Evolutionary conservation across 306 rosid species (phyloP), one percentile per base, ranked within the genome.

Genomic region (Prosopis cineraria): DNA sequence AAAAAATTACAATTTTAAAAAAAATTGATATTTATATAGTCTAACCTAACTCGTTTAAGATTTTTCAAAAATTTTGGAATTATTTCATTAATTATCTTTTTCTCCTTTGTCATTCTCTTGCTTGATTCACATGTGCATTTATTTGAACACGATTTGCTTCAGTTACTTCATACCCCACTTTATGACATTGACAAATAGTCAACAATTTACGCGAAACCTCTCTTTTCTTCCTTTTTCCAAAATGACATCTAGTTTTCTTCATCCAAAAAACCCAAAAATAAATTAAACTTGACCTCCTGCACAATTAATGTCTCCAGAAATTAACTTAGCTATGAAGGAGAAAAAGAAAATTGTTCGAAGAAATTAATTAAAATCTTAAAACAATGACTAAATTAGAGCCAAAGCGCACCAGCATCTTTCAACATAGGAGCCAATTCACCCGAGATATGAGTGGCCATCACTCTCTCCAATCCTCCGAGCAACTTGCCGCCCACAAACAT

Each of bases 391-490:
- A 10, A 11, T 89, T 83, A 92, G 64, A 92, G 95, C 97, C 97
- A 90, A 52, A 92, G 72, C 74, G 95, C 97, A 1, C 95, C 95
- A 6, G 87, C 97, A 39, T 85, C 72, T 64, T 87, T 92, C 44
- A 92, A 71, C 1, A 88, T 82, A 33, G 95, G 97, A 11, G 87
- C 91, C 66, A 92, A 48, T 60, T 90, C 93, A 55, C 91, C 96
- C 2, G 93, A 84, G 33, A 92, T 90, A 76, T 92, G 96, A 44
- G 88, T 55, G 1, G 91, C 91, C 87, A 92, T 85, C 24, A 92
- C 86, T 59, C 67, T 85, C 40, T 92, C 96, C 83, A 92, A 79
- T 29, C 93, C 97, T n/a, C 97, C 97, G 24, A 92, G 86, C 83
- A 80, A 67, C 83, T 88, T 92, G 19, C 96, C 97, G 0, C 96